Evolutionary conservation across 345 rosid genomes (phyloP), one percentile per base, ranked within the genome.

Genomic region (Pseudoturritis turrita): DNA sequence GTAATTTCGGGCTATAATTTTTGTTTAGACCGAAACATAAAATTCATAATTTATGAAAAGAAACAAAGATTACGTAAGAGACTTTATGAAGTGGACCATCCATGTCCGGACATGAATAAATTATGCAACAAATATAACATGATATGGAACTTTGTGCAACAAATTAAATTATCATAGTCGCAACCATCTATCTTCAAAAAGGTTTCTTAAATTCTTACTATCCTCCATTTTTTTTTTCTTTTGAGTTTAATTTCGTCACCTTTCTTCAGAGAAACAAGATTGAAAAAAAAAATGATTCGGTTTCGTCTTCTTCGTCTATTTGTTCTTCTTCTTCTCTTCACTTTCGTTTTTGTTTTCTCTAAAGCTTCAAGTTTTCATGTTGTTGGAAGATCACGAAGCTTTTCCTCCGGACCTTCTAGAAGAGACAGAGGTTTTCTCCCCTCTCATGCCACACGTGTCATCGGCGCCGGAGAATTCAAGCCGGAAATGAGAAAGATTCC

Each of bases 61-160:
- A 53, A 43, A 43, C n/a, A 43, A n/a, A 17, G 15, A 49, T 46
- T 15, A 3, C 7, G n/a, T 18, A 50, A 23, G 47, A 63, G 61
- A 50, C 59, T 58, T 59, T 50, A 74, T 29, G 68, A 41, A 74
- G 78, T 74, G 78, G 78, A 59, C 78, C 68, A 59, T 28, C 62
- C 36, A 31, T 66, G 78, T 50, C 68, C 68, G 35, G 21, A 64
- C 41, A 64, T 26, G 52, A 46, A 47, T 49, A 68, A 41, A 43
- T 7, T 65, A 40, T 18, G 50, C 28, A 51, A 74, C 57, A 65
- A 36, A 64, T 45, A 36, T 18, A 51, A 56, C 58, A 47, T 36
- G 22, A 59, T 39, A 73, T 57, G 15, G 40, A 54, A 37, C 45
- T 47, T 73, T 65, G 23, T 39, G 66, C 60, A 65, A 49, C 66